phyloP scores from a whole-genome alignment of 2,329 filamentous ascomycete species.

The Ramularia collo-cygni region DNA sequence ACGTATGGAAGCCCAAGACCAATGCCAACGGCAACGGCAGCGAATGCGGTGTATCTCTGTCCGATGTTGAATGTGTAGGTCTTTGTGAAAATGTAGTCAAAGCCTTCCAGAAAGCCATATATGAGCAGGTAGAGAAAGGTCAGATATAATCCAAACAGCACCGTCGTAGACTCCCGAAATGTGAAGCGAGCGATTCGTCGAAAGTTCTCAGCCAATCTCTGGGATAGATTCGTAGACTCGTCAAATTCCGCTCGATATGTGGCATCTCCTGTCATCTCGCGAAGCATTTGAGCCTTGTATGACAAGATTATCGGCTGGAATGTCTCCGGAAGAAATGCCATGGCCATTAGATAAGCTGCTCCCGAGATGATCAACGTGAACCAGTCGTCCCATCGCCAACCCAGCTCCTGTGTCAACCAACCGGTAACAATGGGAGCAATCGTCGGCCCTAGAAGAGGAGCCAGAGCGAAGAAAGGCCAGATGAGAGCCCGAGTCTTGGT shows the following conservation, averaged over 20 bases:
- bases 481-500: constrained; percentile 4
- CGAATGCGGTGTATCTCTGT: constrained; percentile 37
- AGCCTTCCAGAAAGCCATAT: constrained; percentile 47
- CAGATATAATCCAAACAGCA: constrained; percentile 44
- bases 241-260: constrained; percentile 36
- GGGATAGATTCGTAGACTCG: background rate
- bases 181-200: constrained; percentile 27
- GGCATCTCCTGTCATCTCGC: constrained; percentile 28
- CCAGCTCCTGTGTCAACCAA: constrained; percentile 10
- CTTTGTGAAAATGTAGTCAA: constrained; percentile 40
- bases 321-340: constrained; percentile 42
- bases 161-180: constrained; percentile 36
- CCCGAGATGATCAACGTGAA: constrained; percentile 15
- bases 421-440: constrained; percentile 13
- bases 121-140: constrained; percentile 46
- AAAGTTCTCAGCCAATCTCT: background rate
- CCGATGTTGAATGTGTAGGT: constrained; percentile 37
- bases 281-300: constrained; percentile 26
- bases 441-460: constrained; percentile 6
- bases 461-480: constrained; percentile 12
- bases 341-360: constrained; percentile 6
- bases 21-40: constrained; percentile 39
- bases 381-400: constrained; percentile 34
- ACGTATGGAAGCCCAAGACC: too few species aligned
- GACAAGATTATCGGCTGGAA: constrained; percentile 31